Evolutionary conservation across 495 filamentous ascomycete genomes (phyloP).

Genomic region (Staphylotrichum longicolle): DNA sequence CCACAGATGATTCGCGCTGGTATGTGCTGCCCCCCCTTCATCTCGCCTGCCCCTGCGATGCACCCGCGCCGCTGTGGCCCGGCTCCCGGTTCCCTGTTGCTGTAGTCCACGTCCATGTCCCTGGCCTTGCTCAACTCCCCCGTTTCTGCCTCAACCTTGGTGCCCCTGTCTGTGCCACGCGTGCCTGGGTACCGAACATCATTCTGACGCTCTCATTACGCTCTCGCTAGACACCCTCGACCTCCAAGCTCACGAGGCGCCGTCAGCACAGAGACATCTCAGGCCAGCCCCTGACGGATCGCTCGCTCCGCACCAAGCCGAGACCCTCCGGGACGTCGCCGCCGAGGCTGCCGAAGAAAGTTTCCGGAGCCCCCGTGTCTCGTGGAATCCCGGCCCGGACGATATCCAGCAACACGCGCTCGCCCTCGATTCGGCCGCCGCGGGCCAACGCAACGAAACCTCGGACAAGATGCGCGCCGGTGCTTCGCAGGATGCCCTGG

Average conservation of each 20-base stretch:
- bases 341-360: conserved; percentile 70
- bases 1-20: conserved; percentile 77
- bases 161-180: conserved; percentile 15
- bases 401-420: conserved; percentile 41
- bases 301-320: conserved; percentile 78
- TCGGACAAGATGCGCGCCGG: conserved; percentile 36
- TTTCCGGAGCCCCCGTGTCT: conserved; percentile 51
- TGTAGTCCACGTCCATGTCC: conserved; percentile 13
- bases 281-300: conserved; percentile 49
- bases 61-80: conserved; percentile 23
- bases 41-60: conserved; percentile 24
- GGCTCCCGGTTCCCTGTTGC: conserved; percentile 24
- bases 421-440: conserved; percentile 12
- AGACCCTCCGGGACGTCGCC: conserved; percentile 72
- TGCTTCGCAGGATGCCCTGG: conserved; percentile 53
- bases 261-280: conserved; percentile 76
- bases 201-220: conserved; percentile 22
- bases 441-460: conserved; percentile 16
- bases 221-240: conserved; percentile 79
- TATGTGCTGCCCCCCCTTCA: conserved; percentile 42
- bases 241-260: conserved; percentile 78
- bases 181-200: background rate
- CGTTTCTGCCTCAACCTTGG: conserved; percentile 19
- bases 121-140: background rate
- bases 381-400: conserved; percentile 50